Evolutionary conservation across 2,329 filamentous ascomycete genomes (phyloP), one percentile per base, ranked within the genome.

Genomic region (Penicillium griseofulvum): DNA sequence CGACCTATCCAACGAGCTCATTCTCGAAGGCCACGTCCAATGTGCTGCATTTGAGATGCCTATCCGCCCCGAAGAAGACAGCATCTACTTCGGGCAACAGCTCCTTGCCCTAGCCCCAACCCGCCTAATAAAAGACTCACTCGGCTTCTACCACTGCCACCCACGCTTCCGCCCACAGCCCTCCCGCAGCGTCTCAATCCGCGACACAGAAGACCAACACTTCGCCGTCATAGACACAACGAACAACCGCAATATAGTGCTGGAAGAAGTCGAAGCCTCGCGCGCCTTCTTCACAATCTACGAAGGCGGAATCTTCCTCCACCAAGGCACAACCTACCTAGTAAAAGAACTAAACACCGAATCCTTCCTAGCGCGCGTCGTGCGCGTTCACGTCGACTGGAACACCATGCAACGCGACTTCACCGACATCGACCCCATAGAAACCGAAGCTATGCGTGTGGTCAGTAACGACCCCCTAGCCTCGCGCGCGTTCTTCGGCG

Each of bases 41-140:
- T 99, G 94, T 67, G 94, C 94, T 0, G 94, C 94, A 2, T 89
- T 90, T 66, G 94, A 99, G 69, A 92, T 97, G 87, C 93, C 94
- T 0, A 90, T 99, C 55, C 83, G 84, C n/a, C 84, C 90, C 0
- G 82, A 82, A 24, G 83, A 89, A 59, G 94, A 99, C 70, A 77
- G 77, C 2, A 69, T 78, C 19, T 99, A 95, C 71, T 96, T 99
- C 68, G 90, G 91, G 3, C 77, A 83, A 11, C 85, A 89, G 53
- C 80, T 97, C 2, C 73, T 79, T 0, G 82, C 85, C 41, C 83
- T 97, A 22, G 90, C 90, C 47, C 77, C 81, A 37, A 88, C 92
- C 57, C 83, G 91, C 14, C 80, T 99, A 60, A 75, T 88, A 8
- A 83, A 81, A 63, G 93, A 96, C 66, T 80, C 85, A 0, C 75